Evolutionary conservation across 2,329 filamentous ascomycete genomes (phyloP).

Genomic region (Paecilomyces niveus): DNA sequence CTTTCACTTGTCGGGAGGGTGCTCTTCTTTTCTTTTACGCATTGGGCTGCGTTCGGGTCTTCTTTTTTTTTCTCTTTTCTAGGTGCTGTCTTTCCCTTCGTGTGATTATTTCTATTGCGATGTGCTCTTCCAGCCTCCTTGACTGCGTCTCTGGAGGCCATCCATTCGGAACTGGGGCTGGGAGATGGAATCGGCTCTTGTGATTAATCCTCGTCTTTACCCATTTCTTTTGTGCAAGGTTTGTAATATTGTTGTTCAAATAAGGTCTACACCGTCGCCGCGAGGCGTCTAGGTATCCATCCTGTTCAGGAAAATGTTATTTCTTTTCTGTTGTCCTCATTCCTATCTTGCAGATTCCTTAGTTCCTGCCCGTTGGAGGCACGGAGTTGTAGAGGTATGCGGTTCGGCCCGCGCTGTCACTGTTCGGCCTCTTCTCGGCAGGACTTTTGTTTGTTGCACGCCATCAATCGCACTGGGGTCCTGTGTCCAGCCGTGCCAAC

Average conservation of each 20-base stretch:
- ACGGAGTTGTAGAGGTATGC: not conserved
- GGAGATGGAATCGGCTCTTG: not conserved
- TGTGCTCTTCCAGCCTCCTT: not conserved
- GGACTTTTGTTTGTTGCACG: not conserved
- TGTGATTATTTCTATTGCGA: constrained; percentile 1
- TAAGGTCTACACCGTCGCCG: not conserved
- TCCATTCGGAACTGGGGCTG: not conserved
- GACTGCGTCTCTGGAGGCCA: not conserved
- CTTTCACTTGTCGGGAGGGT: constrained; percentile 3
- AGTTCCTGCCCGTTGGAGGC: not conserved
- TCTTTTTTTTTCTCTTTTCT: constrained; percentile 4
- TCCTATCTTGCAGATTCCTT: not conserved
- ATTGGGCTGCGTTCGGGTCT: constrained; percentile 16
- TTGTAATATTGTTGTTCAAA: not conserved
- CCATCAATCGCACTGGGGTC: constrained; percentile 1
- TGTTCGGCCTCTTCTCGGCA: not conserved
- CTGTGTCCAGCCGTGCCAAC: not conserved
- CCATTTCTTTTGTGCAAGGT: not conserved
- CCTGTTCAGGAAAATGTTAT: not conserved
- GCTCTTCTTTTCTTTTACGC: constrained; percentile 8
- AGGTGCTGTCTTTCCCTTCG: not conserved
- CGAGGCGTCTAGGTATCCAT: not conserved
- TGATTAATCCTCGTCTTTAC: not conserved
- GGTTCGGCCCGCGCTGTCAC: not conserved
- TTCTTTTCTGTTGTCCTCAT: not conserved